phyloP scores from a whole-genome alignment of 345 rosid genomes.

The Salix viminalis region DNA sequence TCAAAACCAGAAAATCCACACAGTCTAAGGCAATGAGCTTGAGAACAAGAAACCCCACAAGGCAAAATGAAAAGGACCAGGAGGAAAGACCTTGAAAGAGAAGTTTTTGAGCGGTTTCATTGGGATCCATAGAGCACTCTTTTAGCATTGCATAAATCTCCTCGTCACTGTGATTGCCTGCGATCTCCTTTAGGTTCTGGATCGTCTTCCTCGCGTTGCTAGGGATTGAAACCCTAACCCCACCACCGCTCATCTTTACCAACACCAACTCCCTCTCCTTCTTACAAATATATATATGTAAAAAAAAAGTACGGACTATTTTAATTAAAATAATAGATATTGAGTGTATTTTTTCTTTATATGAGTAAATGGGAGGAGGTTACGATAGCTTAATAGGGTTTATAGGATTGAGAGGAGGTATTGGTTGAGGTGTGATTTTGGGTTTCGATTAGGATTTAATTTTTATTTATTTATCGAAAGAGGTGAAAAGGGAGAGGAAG shows the following conservation, averaged over 20 bases:
- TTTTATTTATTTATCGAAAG: background rate
- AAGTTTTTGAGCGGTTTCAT: slow-evolving; percentile 71
- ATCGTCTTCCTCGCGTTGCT: slow-evolving; percentile 55
- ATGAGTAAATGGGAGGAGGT: background rate
- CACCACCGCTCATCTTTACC: slow-evolving; percentile 67
- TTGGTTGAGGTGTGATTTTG: background rate
- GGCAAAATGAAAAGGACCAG: slow-evolving; percentile 1
- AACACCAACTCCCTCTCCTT: slow-evolving; percentile 1
- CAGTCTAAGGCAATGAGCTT: background rate
- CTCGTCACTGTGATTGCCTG: slow-evolving; percentile 73
- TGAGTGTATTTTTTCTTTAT: no score
- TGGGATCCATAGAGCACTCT: slow-evolving; percentile 92
- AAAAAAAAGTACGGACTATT: background rate
- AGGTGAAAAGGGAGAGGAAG: background rate
- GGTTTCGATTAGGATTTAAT: background rate
- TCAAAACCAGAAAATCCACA: background rate
- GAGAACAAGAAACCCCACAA: background rate
- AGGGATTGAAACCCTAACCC: slow-evolving; percentile 74
- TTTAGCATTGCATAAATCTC: slow-evolving; percentile 91
- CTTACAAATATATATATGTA: background rate
- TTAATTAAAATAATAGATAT: background rate
- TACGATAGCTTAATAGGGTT: background rate
- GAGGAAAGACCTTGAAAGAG: slow-evolving; percentile 53
- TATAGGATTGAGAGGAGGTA: background rate
- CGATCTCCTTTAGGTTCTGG: slow-evolving; percentile 73